Evolutionary conservation across 108 stramenopile genomes (phyloP).

Genomic region (Skeletonema marinoi): DNA sequence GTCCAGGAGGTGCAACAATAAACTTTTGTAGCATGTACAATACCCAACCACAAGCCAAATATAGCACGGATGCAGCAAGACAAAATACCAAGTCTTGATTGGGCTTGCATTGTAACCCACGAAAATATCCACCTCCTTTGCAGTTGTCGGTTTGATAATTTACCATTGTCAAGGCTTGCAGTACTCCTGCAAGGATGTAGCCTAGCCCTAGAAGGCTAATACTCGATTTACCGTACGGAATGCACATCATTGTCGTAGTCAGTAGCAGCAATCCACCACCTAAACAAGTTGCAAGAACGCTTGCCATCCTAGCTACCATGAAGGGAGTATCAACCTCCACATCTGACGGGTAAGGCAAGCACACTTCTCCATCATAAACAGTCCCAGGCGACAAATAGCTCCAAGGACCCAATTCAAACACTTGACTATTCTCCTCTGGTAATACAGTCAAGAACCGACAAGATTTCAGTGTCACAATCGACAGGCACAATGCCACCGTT

Average conservation of each 20-base stretch:
- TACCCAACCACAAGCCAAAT: conserved; percentile 31
- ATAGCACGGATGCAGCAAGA: conserved; percentile 28
- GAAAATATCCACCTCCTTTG: conserved; percentile 25
- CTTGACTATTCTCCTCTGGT: conserved; percentile 16
- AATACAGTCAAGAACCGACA: conserved; percentile 37
- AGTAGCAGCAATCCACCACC: conserved; percentile 25
- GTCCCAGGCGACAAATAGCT: conserved; percentile 15
- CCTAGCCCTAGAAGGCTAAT: conserved; percentile 17
- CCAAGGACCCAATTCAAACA: conserved; percentile 38
- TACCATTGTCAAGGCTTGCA: conserved; percentile 15
- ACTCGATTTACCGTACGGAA: conserved; percentile 7
- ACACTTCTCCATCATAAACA: conserved; percentile 19
- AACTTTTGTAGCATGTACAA: conserved; percentile 14
- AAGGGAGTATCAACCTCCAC: conserved; percentile 20
- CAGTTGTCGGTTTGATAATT: neutral
- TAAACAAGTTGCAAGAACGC: conserved; percentile 23
- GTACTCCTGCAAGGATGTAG: conserved; percentile 1
- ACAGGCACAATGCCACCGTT: conserved; percentile 17
- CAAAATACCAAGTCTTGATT: conserved; percentile 43
- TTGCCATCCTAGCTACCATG: conserved; percentile 19
- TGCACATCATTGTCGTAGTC: conserved; percentile 36
- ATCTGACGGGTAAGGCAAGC: conserved; percentile 25
- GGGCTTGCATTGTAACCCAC: conserved; percentile 22
- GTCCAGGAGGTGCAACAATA: conserved; percentile 7
- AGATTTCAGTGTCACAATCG: conserved; percentile 14